A percentile compares a stretch with the other conserved stretches of the same genome.
phyloP scores from a whole-genome alignment of 495 filamentous ascomycete genomes.

The Aspergillus cristatus region DNA sequence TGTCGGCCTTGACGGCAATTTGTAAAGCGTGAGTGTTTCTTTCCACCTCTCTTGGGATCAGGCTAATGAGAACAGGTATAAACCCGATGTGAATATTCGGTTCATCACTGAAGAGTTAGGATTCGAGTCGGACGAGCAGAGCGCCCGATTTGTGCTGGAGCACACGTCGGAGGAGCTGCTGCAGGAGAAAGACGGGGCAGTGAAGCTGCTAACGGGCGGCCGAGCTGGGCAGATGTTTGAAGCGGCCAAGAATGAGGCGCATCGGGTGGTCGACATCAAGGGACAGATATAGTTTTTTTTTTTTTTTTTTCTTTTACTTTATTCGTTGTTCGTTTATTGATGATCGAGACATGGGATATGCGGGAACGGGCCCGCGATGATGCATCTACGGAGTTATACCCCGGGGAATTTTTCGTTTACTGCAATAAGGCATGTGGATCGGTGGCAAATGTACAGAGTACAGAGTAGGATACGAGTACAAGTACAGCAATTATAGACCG shows the following conservation, averaged over 20 bases:
- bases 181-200: constrained; percentile 61
- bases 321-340: constrained; percentile 1
- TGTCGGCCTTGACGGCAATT: constrained; percentile 79
- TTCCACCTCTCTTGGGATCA: background rate
- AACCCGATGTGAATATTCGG: constrained; percentile 75
- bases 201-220: constrained; percentile 59
- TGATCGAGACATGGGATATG: no score
- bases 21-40: constrained; percentile 79
- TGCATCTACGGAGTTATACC: no score
- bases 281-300: constrained; percentile 70
- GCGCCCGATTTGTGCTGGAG: constrained; percentile 78
- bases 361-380: no score
- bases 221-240: constrained; percentile 72
- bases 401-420: no score
- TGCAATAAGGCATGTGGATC: no score
- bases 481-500: no score
- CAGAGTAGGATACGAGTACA: no score
- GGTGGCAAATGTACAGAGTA: no score
- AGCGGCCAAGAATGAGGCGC: constrained; percentile 55
- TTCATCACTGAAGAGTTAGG: constrained; percentile 94
- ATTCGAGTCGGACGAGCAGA: constrained; percentile 87
- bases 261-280: constrained; percentile 88
- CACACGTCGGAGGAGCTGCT: constrained; percentile 66
- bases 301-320: no score
- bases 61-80: constrained; percentile 61